phyloP scores from a whole-genome alignment of 352 stramenopile species.

The Phytophthora podocarpi region DNA sequence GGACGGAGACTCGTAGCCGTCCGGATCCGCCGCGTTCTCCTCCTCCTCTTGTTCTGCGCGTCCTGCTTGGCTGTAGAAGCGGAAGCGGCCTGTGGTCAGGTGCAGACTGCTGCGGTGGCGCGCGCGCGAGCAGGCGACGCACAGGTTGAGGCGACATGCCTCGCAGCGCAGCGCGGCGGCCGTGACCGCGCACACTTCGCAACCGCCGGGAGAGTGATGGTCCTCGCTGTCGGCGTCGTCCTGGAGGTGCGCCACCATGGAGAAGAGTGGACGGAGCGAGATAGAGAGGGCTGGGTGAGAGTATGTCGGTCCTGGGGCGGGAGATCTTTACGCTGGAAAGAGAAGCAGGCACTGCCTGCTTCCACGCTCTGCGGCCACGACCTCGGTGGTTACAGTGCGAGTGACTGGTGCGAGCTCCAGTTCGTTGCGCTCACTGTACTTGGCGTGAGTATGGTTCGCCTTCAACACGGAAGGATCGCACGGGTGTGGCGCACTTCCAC shows the following conservation, averaged over 20 bases:
- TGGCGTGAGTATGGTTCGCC: conserved; percentile 19
- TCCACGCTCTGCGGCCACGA: conserved; percentile 1
- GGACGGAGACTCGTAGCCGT: conserved; percentile 33
- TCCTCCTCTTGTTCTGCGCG: conserved; percentile 1
- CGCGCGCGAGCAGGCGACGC: conserved; percentile 43
- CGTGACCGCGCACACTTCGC: conserved; percentile 48
- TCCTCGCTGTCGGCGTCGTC: conserved; percentile 14
- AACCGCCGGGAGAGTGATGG: conserved; percentile 24
- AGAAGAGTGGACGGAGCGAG: neutral
- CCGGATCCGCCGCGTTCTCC: neutral
- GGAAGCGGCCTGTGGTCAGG: conserved; percentile 35
- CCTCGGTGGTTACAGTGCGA: conserved; percentile 32
- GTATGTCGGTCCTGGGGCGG: too few species aligned
- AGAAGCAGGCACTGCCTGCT: conserved; percentile 26
- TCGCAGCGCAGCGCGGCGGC: conserved; percentile 43
- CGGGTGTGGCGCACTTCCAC: conserved; percentile 17
- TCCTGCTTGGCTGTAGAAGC: conserved; percentile 22
- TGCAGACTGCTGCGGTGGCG: conserved; percentile 55
- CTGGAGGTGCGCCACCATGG: conserved; percentile 16
- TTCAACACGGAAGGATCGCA: conserved; percentile 36
- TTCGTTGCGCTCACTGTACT: conserved; percentile 14
- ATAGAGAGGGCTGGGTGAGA: neutral
- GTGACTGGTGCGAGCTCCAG: conserved; percentile 27
- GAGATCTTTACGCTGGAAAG: conserved; percentile 27
- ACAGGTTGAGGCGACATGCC: conserved; percentile 59